Evolutionary conservation across 192 early-diverging fungal species (phyloP).

Genomic region (Ambispora gerdemannii): DNA sequence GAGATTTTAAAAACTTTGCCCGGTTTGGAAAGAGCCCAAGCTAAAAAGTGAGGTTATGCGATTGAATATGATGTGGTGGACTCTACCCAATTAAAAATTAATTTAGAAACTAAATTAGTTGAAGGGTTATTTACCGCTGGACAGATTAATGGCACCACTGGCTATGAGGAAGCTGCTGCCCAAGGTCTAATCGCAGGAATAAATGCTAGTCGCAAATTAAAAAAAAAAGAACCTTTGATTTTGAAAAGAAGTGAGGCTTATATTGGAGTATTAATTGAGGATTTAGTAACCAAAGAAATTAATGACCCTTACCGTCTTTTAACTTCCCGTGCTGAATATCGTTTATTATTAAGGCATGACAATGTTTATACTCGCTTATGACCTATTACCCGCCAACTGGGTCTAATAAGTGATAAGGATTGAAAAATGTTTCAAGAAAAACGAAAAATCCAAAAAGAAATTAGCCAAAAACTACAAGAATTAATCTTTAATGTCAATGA

Average conservation of each 20-base stretch:
- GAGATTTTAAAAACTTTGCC: conserved; percentile 59
- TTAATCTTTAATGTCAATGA: background rate
- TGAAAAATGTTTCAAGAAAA: conserved; percentile 5
- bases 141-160: conserved; percentile 73
- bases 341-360: conserved; percentile 58
- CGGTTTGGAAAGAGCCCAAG: conserved; percentile 62
- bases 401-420: conserved; percentile 1
- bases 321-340: conserved; percentile 68
- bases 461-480: conserved; percentile 9
- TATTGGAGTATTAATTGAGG: conserved; percentile 68
- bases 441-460: background rate
- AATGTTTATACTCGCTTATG: conserved; percentile 60
- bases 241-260: conserved; percentile 66
- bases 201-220: conserved; percentile 55
- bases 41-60: conserved; percentile 49
- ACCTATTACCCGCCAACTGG: conserved; percentile 9
- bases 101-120: conserved; percentile 65
- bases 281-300: conserved; percentile 67
- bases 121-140: conserved; percentile 64
- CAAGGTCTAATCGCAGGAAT: conserved; percentile 67
- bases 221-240: conserved; percentile 45
- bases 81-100: conserved; percentile 61
- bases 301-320: conserved; percentile 70
- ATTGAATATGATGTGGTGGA: conserved; percentile 73
- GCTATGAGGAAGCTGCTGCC: conserved; percentile 68